Evolutionary conservation across 345 rosid genomes (phyloP).

Genomic region (Eucalyptus curtisii): DNA sequence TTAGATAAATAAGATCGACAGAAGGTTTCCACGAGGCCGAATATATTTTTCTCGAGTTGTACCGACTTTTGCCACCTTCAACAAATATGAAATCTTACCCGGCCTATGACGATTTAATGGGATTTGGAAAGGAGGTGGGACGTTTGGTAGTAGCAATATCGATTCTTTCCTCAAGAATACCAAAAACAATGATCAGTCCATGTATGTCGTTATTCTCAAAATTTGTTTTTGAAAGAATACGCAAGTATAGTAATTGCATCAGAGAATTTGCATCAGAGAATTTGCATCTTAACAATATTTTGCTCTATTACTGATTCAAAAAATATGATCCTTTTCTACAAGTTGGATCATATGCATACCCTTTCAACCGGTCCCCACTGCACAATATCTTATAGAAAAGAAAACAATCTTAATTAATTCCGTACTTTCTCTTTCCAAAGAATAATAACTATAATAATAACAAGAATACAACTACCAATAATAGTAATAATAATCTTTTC

Average conservation of each 20-base stretch:
- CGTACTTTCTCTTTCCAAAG: not conserved
- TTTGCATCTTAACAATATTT: not conserved
- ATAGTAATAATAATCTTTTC: not conserved
- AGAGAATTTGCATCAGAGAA: not conserved
- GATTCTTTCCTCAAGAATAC: not conserved
- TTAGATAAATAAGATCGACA: not conserved
- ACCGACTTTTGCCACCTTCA: not conserved
- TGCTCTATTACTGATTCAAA: not conserved
- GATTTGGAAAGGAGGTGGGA: not conserved
- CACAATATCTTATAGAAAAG: not conserved
- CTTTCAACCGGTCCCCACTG: not conserved
- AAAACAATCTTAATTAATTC: not conserved
- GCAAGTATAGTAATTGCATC: not conserved
- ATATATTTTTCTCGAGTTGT: not conserved
- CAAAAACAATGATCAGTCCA: not conserved
- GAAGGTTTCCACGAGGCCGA: not conserved
- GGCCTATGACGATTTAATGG: not conserved
- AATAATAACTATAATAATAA: not conserved
- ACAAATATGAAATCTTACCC: not conserved
- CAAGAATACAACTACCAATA: not conserved
- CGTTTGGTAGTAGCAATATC: not conserved
- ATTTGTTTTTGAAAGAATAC: not conserved
- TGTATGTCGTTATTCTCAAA: not conserved
- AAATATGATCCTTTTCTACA: not conserved
- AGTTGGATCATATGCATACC: not conserved